Conservation (phyloP, 495 filamentous ascomycete species). For the Hypoxylon subgilvum region DNA sequence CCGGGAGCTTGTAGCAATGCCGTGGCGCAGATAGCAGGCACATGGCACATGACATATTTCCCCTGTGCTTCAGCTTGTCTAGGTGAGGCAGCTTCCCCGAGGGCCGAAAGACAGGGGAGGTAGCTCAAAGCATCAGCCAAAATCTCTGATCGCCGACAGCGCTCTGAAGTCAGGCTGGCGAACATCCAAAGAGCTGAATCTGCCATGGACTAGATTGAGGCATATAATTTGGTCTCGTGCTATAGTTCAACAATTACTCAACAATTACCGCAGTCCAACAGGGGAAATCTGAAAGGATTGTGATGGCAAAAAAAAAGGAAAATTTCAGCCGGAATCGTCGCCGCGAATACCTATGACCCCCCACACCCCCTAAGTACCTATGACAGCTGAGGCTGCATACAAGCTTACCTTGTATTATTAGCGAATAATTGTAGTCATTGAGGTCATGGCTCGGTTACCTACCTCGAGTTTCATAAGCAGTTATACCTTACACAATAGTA, state of each 20-base stretch:
- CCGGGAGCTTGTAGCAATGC: constrained; percentile 3
- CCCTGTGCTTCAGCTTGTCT: constrained; percentile 10
- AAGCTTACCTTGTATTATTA: constrained; percentile 25
- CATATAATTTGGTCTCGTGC: constrained; percentile 20
- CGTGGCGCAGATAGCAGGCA: constrained; percentile 1
- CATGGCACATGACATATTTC: constrained; percentile 9
- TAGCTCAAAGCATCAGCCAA: background rate
- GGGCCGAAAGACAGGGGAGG: background rate
- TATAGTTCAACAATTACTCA: constrained; percentile 23
- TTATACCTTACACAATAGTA: constrained; percentile 19
- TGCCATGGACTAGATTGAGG: constrained; percentile 27
- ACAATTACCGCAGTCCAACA: constrained; percentile 34
- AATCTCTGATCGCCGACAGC: constrained; percentile 19
- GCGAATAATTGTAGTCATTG: constrained; percentile 33
- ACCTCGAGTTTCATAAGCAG: constrained; percentile 4
- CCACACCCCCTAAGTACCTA: constrained; percentile 18
- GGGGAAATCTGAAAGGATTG: constrained; percentile 7
- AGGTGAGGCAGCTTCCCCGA: background rate
- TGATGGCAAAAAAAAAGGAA: constrained; percentile 18
- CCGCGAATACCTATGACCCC: constrained; percentile 19
- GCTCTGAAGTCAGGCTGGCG: constrained; percentile 20
- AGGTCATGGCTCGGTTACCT: constrained; percentile 15
- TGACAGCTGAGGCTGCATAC: constrained; percentile 32
- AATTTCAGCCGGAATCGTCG: constrained; percentile 21
- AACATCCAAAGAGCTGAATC: constrained; percentile 15